Percentiles rank a stretch among this genome's conserved stretches.
Conservation (phyloP, 202 grass and related monocot species). For the Musa balbisiana region DNA sequence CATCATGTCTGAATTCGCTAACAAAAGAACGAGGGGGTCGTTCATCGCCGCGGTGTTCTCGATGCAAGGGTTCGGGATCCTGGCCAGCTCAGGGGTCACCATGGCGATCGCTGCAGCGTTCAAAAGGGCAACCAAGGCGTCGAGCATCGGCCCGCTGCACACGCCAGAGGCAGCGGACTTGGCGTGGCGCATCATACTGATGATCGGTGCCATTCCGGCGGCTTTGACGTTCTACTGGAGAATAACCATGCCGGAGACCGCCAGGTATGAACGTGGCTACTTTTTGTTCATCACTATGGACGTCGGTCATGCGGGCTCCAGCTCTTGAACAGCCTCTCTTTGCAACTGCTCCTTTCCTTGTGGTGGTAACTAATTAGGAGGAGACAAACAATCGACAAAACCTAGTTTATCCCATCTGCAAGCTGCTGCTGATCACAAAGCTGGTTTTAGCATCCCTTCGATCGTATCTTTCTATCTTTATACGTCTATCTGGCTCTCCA, state of each 20-base stretch:
- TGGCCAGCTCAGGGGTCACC: conserved; percentile 32
- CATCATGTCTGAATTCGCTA: conserved; percentile 43
- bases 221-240: conserved; percentile 34
- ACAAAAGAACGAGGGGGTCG: conserved; percentile 28
- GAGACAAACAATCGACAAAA: not conserved
- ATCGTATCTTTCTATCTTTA: too few species aligned
- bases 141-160: not conserved
- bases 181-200: conserved; percentile 37
- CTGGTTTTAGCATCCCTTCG: too few species aligned
- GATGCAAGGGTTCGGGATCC: conserved; percentile 40
- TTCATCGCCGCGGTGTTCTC: conserved; percentile 43
- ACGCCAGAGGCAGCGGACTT: conserved; percentile 27
- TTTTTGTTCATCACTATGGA: too few species aligned
- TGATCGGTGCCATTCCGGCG: conserved; percentile 34
- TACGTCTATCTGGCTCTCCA: too few species aligned
- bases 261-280: conserved; percentile 19
- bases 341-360: not conserved
- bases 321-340: not conserved
- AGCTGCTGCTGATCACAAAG: too few species aligned
- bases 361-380: too few species aligned
- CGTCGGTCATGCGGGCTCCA: too few species aligned
- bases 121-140: not conserved
- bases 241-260: conserved; percentile 36
- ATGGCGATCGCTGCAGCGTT: conserved; percentile 29
- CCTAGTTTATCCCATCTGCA: not conserved